A percentile compares a stretch with the other conserved stretches of the same genome.
Evolutionary conservation across 371 early-diverging fungal genomes (phyloP).

Genomic region (Mucor saturninus): DNA sequence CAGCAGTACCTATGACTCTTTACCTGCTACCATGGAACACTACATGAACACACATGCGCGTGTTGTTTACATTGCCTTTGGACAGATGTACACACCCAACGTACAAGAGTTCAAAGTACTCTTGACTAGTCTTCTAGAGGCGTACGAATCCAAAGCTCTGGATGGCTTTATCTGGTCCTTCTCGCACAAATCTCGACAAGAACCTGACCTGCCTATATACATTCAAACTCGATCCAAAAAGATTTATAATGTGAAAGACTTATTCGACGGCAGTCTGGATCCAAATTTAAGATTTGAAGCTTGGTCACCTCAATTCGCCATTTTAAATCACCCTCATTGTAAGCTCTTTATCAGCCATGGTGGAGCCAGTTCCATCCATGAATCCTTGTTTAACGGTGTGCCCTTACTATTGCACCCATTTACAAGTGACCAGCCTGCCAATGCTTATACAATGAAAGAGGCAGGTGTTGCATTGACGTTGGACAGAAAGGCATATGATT

Average conservation of each 20-base stretch:
- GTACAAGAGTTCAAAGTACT: conserved; percentile 16
- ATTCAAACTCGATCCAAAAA: conserved; percentile 20
- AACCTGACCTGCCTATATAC: conserved; percentile 10
- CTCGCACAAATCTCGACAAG: conserved; percentile 5
- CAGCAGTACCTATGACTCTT: conserved; percentile 7
- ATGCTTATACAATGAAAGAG: conserved; percentile 19
- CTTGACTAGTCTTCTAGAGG: conserved; percentile 26
- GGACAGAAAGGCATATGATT: conserved; percentile 5
- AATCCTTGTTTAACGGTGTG: conserved; percentile 36
- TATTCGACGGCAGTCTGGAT: conserved; percentile 14
- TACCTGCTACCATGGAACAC: conserved; percentile 5
- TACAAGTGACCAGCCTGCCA: conserved; percentile 45
- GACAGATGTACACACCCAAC: conserved; percentile 31
- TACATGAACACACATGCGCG: conserved; percentile 28
- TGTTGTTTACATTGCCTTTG: conserved; percentile 47
- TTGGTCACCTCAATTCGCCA: conserved; percentile 50
- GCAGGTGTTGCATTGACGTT: conserved; percentile 12
- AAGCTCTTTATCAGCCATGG: conserved; percentile 49
- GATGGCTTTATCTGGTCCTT: conserved; percentile 48
- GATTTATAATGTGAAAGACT: conserved; percentile 6
- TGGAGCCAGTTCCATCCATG: conserved; percentile 42
- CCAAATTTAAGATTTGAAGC: conserved; percentile 23
- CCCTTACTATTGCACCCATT: conserved; percentile 39
- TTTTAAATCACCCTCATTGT: conserved; percentile 40
- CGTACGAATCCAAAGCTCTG: conserved; percentile 22